Conservation (phyloP, 345 rosid species). For the Geranium rotundifolium region DNA sequence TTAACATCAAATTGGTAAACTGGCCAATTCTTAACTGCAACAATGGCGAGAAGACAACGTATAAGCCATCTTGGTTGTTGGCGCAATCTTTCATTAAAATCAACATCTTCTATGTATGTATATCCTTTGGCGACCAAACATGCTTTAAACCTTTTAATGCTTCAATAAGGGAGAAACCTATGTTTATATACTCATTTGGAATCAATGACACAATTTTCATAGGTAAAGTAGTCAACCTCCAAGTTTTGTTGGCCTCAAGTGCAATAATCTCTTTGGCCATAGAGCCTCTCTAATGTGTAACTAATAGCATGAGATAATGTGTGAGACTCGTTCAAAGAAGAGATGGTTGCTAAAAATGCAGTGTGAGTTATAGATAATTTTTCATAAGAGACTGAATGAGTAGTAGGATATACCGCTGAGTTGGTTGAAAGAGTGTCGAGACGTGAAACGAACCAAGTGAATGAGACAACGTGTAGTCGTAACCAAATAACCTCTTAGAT, state of each 20-base stretch:
- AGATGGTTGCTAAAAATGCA: slow-evolving; percentile 2
- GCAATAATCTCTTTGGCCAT: background rate
- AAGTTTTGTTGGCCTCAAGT: too few species aligned
- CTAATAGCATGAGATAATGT: background rate
- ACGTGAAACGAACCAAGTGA: background rate
- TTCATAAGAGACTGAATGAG: background rate
- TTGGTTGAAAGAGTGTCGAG: background rate
- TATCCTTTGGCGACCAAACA: slow-evolving; percentile 3
- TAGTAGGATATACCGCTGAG: too few species aligned
- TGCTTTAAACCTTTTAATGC: background rate
- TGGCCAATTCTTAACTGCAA: background rate
- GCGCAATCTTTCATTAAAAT: slow-evolving; percentile 4
- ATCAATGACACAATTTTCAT: background rate
- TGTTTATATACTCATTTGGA: slow-evolving; percentile 6
- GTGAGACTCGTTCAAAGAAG: background rate
- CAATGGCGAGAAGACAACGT: background rate
- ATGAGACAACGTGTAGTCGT: background rate
- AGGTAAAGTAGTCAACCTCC: background rate
- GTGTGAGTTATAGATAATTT: background rate
- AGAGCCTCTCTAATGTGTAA: background rate
- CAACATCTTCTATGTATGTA: background rate
- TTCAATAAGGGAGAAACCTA: background rate
- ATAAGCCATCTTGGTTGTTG: background rate
- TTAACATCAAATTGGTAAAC: background rate
- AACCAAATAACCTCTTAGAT: background rate